Conservation (phyloP, 2,329 filamentous ascomycete genomes). For the Phyllosticta citriasiana region DNA sequence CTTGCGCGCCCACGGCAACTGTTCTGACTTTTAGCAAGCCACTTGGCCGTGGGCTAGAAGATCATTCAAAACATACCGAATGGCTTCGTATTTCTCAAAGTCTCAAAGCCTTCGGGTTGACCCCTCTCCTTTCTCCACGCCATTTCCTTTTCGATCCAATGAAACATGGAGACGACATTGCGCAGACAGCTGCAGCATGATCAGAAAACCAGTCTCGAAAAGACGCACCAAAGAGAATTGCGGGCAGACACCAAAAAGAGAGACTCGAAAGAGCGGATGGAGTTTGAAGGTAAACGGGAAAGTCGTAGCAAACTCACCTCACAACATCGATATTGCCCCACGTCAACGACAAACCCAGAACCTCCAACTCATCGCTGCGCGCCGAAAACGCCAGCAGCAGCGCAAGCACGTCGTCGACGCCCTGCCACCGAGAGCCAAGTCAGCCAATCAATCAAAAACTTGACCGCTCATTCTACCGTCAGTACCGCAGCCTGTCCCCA, state of each 20-base stretch:
- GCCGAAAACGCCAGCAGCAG: conserved; percentile 79
- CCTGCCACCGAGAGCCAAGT: conserved; percentile 30
- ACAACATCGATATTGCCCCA: conserved; percentile 89
- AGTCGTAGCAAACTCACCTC: conserved; percentile 44
- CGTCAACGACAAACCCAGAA: conserved; percentile 77
- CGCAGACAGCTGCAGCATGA: conserved; percentile 56
- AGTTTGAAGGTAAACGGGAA: not conserved
- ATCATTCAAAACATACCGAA: conserved; percentile 34
- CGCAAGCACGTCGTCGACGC: conserved; percentile 85
- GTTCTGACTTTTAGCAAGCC: not conserved
- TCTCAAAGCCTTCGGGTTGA: conserved; percentile 59
- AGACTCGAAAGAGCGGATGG: not conserved
- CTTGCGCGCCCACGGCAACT: conserved; percentile 76
- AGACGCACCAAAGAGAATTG: not conserved
- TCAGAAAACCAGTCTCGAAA: not conserved
- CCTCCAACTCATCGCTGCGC: conserved; percentile 71
- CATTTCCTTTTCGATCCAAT: conserved; percentile 82
- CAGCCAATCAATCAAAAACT: not conserved
- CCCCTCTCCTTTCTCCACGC: conserved; percentile 67
- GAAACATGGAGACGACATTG: conserved; percentile 84
- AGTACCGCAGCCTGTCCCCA: no score
- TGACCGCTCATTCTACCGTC: no score
- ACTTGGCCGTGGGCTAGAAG: not conserved
- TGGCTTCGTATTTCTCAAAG: conserved; percentile 63
- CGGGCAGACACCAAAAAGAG: not conserved